A percentile compares a stretch with the other conserved stretches of the same genome.
phyloP scores from a whole-genome alignment of 495 filamentous ascomycete species.

The Saxophila tyrrhenica region DNA sequence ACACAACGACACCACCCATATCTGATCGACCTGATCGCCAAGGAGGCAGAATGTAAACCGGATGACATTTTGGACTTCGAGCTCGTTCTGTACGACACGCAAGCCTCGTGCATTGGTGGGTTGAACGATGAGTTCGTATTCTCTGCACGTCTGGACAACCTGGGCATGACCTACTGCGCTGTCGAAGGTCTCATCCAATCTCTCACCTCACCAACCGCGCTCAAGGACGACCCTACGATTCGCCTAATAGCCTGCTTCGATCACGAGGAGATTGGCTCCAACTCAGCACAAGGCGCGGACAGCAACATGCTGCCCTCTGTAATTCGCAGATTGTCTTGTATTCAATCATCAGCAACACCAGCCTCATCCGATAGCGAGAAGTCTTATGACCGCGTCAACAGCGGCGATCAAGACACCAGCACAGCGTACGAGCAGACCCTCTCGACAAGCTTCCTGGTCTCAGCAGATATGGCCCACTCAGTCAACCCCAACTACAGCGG shows the following conservation, averaged over 20 bases:
- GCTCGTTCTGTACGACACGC: conserved; percentile 89
- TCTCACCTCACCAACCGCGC: conserved; percentile 43
- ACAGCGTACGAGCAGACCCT: conserved; percentile 93
- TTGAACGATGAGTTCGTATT: conserved; percentile 90
- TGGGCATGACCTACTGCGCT: conserved; percentile 88
- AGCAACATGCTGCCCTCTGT: conserved; percentile 86
- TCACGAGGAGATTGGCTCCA: conserved; percentile 93
- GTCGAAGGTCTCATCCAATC: conserved; percentile 72
- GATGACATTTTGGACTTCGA: conserved; percentile 85
- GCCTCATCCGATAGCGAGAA: conserved; percentile 40
- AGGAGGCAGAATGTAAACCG: conserved; percentile 55
- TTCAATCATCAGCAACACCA: conserved; percentile 32
- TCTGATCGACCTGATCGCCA: conserved; percentile 75
- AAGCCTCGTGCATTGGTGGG: conserved; percentile 78
- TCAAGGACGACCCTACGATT: conserved; percentile 69
- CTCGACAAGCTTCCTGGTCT: conserved; percentile 84
- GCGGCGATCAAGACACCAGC: conserved; percentile 35
- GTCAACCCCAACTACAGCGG: conserved; percentile 85
- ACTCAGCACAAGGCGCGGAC: conserved; percentile 82
- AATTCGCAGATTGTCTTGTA: conserved; percentile 71
- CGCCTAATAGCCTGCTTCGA: conserved; percentile 89
- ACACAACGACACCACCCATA: conserved; percentile 82
- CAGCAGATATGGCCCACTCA: conserved; percentile 93
- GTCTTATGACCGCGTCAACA: conserved; percentile 38
- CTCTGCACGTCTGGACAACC: conserved; percentile 84